Evolutionary conservation across 2,329 filamentous ascomycete species (phyloP), one percentile per base, ranked within the genome.

Genomic region (Claviceps maximensis): DNA sequence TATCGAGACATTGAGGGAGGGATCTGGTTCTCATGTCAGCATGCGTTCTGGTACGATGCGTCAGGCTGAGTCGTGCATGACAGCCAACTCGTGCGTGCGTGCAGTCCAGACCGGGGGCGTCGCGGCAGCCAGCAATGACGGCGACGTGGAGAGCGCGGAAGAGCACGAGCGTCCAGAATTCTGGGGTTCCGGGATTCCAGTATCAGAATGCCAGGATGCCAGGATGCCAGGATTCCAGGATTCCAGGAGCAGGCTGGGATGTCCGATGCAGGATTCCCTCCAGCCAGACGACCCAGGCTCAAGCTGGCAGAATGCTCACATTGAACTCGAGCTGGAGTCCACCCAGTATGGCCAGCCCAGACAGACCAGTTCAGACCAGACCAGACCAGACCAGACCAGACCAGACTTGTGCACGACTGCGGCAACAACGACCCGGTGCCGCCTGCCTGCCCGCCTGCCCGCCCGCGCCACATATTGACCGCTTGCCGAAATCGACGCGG

Each of bases 1-100:
- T 73, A 67, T 63, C 70, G 71, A 58, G 69, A 68, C 70, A 73
- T 71, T 58, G 59, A 51, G 54, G 52, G 59, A 51, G 54, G 52
- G 54, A 51, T 47, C 48, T 44, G 54, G 47, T 49, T 53, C 54
- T 59, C 56, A 58, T 58, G 51, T 55, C 55, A 52, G 41, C 51
- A 53, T 44, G 45, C 46, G 45, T 29, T 41, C 15, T 10, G 36
- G 48, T 29, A 29, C 15, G 31, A 25, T 51, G 50, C 31, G 33
- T 51, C 42, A 38, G n/a, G 31, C 29, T 17, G 21, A 27, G 19
- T 50, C 21, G 44, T 23, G 51, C 58, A 58, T 54, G 49, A 29
- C 55, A 52, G 53, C 31, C 21, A n/a, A 31, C 41, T 29, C n/a
- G n/a, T n/a, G n/a, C n/a, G n/a, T n/a, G n/a, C 29, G 19, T 44